Base-by-base conservation (phyloP, 169 alveolate genomes). In the Cyclospora cayetanensis region DNA sequence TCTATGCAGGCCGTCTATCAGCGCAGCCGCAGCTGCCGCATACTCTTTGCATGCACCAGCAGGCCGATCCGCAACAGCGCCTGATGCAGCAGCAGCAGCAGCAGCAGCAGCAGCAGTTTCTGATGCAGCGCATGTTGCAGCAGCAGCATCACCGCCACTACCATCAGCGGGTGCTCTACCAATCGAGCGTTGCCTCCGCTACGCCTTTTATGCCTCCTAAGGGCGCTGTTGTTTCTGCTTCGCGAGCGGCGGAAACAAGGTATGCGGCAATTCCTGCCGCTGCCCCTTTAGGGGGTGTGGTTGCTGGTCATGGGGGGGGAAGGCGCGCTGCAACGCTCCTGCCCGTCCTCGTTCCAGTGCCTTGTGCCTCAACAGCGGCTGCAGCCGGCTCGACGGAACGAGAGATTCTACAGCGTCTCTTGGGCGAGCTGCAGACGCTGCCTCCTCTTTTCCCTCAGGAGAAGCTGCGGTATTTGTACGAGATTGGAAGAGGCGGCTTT, bases 221-320 rank as follows among this genome's bases (percentile, higher is more conserved):
- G n/a, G 85, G 37, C 22, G 65, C 85, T 29, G 85, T 39, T 15
- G 55, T 25, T 37, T 63, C 85, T 22, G 37, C 79, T 29, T 11
- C 60, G 18, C n/a, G n/a, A 46, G 79, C 79, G 34, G 85, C 85
- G 42, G 63, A 55, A 37, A 37, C 84, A 74, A 22, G 52, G 52
- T 74, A 41, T 41, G 85, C 85, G 4, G 85, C 85, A n/a, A n/a
- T n/a, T n/a, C n/a, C n/a, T 37, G 85, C 42, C 65, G 85, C 52
- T 20, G 46, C 85, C 20, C 85, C 85, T 18, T 37, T 74, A 22
- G 39, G 55, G 65, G 5, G 31, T n/a, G n/a, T n/a, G n/a, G n/a
- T n/a, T n/a, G n/a, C n/a, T n/a, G n/a, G n/a, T n/a, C n/a, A n/a
- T n/a, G n/a, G n/a, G n/a, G n/a, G n/a, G n/a, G n/a, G n/a, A n/a